These are phyloP conservation scores for Leucogyrophana mollusca DNA, from an alignment of 768 basidiomycete genomes.

Conservation along the genomic window DNA sequence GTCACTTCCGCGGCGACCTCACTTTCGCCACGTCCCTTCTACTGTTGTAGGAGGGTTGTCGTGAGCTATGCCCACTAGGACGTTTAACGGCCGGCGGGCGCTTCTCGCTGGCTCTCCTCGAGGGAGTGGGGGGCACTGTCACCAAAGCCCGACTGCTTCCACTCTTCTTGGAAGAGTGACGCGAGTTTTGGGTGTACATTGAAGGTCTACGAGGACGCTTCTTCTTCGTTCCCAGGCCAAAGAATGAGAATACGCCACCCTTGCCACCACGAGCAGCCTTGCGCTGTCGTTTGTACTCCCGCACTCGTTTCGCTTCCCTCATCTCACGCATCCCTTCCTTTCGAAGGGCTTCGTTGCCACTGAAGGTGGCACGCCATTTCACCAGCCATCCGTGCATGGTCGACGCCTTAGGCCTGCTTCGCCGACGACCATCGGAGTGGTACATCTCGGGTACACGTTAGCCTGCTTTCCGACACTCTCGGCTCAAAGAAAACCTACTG, in stretches of 20 bases:
- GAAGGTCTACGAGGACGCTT: slow-evolving; percentile 12
- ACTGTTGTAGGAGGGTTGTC: slow-evolving; percentile 16
- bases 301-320: slow-evolving; percentile 46
- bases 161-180: slow-evolving; percentile 10
- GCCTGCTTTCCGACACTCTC: neutral
- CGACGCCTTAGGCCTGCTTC: slow-evolving; percentile 50
- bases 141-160: slow-evolving; percentile 9
- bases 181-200: slow-evolving; percentile 5
- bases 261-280: slow-evolving; percentile 16
- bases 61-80: slow-evolving; percentile 13
- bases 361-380: slow-evolving; percentile 73
- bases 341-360: slow-evolving; percentile 59
- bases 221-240: slow-evolving; percentile 15
- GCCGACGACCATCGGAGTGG: slow-evolving; percentile 37
- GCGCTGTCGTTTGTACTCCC: slow-evolving; percentile 27
- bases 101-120: slow-evolving; percentile 11
- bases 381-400: slow-evolving; percentile 76
- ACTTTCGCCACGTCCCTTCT: slow-evolving; percentile 7
- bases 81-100: neutral
- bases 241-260: slow-evolving; percentile 27
- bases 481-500: slow-evolving; percentile 19
- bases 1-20: neutral
- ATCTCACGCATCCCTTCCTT: slow-evolving; percentile 74
- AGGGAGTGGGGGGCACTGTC: slow-evolving; percentile 9
- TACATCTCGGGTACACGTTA: slow-evolving; percentile 21